Evolutionary conservation across 2,329 filamentous ascomycete genomes (phyloP).

Genomic region (Botrytis fabae): DNA sequence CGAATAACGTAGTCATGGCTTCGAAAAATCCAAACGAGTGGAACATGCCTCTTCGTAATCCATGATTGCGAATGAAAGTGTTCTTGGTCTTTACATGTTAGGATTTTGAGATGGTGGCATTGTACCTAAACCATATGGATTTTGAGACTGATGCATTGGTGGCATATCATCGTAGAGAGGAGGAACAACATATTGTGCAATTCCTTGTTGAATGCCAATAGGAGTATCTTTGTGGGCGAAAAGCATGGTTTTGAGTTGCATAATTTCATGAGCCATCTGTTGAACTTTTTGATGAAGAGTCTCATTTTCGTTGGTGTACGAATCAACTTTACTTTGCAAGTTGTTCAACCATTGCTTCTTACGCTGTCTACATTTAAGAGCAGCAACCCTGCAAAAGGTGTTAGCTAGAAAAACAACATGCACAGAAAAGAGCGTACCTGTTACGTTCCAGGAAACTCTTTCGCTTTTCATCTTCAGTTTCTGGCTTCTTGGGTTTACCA

Average conservation of each 20-base stretch:
- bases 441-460: slow-evolving; percentile 98
- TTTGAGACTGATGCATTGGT: slow-evolving; percentile 3
- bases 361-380: slow-evolving; percentile 92
- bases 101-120: slow-evolving; percentile 11
- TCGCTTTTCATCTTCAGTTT: slow-evolving; percentile 98
- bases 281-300: slow-evolving; percentile 79
- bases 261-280: slow-evolving; percentile 84
- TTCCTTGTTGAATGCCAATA: slow-evolving; percentile 80
- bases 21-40: background rate
- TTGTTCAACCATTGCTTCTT: slow-evolving; percentile 99
- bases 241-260: slow-evolving; percentile 89
- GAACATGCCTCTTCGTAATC: background rate
- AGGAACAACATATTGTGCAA: slow-evolving; percentile 12
- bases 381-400: slow-evolving; percentile 69
- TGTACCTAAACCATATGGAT: slow-evolving; percentile 19
- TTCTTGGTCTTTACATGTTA: background rate
- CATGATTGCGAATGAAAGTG: background rate
- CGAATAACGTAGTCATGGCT: background rate
- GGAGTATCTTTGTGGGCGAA: slow-evolving; percentile 96
- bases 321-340: slow-evolving; percentile 89
- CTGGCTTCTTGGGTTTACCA: slow-evolving; percentile 62
- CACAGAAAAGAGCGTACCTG: slow-evolving; percentile 58
- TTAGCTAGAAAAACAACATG: background rate
- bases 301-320: slow-evolving; percentile 91
- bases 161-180: background rate